Conservation (phyloP, 345 rosid species). For the Ailanthus altissimus region DNA sequence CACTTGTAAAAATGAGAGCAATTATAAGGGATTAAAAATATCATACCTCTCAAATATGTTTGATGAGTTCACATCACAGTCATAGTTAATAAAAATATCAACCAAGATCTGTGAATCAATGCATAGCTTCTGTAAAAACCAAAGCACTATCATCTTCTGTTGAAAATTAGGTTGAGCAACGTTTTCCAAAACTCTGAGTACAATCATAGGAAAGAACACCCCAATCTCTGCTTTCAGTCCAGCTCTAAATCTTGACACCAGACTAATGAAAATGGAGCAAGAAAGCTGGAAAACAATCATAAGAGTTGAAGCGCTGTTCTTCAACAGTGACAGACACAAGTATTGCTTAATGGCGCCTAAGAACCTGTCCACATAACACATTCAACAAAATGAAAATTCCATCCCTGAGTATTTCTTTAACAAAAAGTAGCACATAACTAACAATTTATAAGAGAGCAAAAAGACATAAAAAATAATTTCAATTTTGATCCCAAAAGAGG, state of each 20-base stretch:
- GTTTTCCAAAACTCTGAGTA: constrained; percentile 92
- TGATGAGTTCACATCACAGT: constrained; percentile 98
- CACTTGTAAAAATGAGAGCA: not conserved
- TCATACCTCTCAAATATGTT: constrained; percentile 97
- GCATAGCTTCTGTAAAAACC: constrained; percentile 93
- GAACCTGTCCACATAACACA: constrained; percentile 60
- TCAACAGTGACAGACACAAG: constrained; percentile 87
- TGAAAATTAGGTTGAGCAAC: constrained; percentile 98
- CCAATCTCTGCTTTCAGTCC: constrained; percentile 99
- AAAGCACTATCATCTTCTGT: constrained; percentile 98
- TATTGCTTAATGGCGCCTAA: constrained; percentile 99
- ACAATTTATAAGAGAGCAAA: not conserved
- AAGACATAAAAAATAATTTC: not conserved
- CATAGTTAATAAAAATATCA: constrained; percentile 96
- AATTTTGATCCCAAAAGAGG: not conserved
- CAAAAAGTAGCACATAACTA: not conserved
- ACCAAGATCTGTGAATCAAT: constrained; percentile 96
- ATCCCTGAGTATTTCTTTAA: not conserved
- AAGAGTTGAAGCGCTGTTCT: constrained; percentile 94
- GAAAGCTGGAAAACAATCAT: constrained; percentile 99
- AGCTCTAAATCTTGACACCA: constrained; percentile 95
- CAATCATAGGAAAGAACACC: constrained; percentile 99
- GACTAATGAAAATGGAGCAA: constrained; percentile 98
- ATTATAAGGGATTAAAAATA: constrained; percentile 9
- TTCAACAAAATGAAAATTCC: constrained; percentile 18